Conservation (phyloP, 1,139 yeast genomes). For the Scheffersomyces insectosa region DNA sequence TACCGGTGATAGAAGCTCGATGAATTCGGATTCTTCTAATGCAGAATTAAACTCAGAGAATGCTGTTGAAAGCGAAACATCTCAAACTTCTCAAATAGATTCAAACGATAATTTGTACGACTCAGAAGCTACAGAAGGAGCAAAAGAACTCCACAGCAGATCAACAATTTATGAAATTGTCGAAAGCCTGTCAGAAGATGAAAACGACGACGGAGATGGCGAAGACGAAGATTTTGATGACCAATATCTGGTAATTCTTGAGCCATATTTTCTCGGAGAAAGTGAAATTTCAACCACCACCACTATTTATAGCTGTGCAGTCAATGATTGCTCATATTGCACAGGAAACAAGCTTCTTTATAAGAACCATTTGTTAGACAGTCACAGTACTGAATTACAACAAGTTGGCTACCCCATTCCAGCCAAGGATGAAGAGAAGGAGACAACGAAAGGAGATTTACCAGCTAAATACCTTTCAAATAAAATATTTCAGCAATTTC, state of each 20-base stretch:
- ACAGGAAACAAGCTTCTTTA: constrained; percentile 34
- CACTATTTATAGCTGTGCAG: constrained; percentile 29
- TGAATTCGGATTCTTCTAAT: neutral
- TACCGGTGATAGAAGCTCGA: neutral
- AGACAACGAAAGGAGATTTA: neutral
- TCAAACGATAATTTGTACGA: constrained; percentile 3
- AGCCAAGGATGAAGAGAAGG: neutral
- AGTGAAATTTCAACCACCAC: neutral
- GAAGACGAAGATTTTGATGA: constrained; percentile 19
- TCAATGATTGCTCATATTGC: constrained; percentile 29
- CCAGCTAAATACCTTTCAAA: constrained; percentile 5
- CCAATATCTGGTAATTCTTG: constrained; percentile 26
- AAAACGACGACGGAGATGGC: constrained; percentile 1
- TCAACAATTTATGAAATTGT: neutral
- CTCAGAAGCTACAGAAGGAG: neutral
- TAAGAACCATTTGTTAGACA: constrained; percentile 30
- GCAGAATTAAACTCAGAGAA: neutral
- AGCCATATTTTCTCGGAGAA: constrained; percentile 7
- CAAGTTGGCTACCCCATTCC: constrained; percentile 37
- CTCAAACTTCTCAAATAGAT: constrained; percentile 4
- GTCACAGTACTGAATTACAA: constrained; percentile 25
- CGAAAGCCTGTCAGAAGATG: neutral
- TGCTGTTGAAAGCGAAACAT: neutral
- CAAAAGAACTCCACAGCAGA: neutral
- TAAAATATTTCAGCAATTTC: constrained; percentile 25